phyloP scores from a whole-genome alignment of 306 rosid species.

The Prunus kanzakura region DNA sequence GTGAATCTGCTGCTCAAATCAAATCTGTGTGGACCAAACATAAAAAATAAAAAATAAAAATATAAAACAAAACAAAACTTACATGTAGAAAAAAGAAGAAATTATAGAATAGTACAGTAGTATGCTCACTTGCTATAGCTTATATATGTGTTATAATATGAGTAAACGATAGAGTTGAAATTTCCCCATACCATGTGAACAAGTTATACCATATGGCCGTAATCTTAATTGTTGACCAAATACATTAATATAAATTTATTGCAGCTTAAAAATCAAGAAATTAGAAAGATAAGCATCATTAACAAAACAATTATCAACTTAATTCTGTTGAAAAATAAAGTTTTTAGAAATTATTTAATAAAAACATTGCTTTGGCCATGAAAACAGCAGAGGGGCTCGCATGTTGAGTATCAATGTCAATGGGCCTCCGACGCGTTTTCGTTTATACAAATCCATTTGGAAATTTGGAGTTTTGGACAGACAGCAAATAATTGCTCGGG shows the following conservation, averaged over 20 bases:
- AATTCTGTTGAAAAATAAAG: neutral
- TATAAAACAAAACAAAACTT: neutral
- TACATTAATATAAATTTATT: neutral
- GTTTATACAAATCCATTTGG: neutral
- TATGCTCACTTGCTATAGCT: rapidly evolving
- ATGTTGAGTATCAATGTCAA: neutral
- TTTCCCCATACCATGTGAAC: too few species aligned
- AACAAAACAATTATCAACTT: neutral
- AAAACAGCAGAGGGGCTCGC: neutral
- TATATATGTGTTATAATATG: too few species aligned
- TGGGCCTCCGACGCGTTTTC: neutral
- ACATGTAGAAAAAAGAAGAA: neutral
- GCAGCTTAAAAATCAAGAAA: neutral
- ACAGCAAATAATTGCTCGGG: neutral
- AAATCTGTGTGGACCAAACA: neutral
- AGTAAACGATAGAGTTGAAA: rapidly evolving
- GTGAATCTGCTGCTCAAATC: neutral
- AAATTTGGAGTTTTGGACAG: neutral
- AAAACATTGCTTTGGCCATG: neutral
- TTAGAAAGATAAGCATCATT: neutral
- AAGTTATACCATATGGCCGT: too few species aligned
- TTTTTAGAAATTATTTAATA: neutral
- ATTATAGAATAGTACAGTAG: too few species aligned
- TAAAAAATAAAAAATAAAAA: too few species aligned
- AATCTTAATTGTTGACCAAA: neutral